These are phyloP conservation scores for Paraphaeosphaeria sporulosa DNA, from an alignment of 2,329 filamentous ascomycete genomes.

Conservation along the genomic window DNA sequence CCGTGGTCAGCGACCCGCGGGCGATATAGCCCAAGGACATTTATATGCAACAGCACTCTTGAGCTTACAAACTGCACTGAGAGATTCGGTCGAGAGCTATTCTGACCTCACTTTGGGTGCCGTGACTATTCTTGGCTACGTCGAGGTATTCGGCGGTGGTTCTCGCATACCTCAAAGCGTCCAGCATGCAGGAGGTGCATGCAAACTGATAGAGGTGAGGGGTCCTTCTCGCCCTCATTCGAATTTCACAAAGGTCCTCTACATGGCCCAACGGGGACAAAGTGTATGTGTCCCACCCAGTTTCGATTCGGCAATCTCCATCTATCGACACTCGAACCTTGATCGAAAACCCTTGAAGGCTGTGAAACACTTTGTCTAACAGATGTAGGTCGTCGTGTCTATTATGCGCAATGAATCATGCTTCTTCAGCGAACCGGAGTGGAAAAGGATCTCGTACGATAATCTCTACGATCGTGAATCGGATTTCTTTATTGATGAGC, in stretches of 20 bases:
- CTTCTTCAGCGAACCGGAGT: slow-evolving; percentile 7
- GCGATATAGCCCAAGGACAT: slow-evolving; percentile 1
- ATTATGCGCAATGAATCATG: slow-evolving; percentile 9
- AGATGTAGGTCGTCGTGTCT: not conserved
- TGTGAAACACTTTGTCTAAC: not conserved
- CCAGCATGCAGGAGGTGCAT: slow-evolving; percentile 15
- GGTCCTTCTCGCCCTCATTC: not conserved
- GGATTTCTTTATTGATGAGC: not conserved
- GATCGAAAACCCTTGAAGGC: too few relatives aligned
- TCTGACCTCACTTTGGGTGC: slow-evolving; percentile 17
- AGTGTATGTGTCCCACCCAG: slow-evolving; percentile 6
- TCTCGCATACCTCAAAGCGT: slow-evolving; percentile 4
- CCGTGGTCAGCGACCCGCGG: not conserved
- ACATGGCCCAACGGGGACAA: not conserved
- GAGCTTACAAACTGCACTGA: slow-evolving; percentile 4
- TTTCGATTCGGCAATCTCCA: too few relatives aligned
- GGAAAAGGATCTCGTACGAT: not conserved
- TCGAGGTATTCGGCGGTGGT: slow-evolving; percentile 17
- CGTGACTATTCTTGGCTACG: slow-evolving; percentile 12
- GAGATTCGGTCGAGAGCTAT: slow-evolving; percentile 12
- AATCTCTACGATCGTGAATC: not conserved
- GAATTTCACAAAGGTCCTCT: slow-evolving; percentile 12
- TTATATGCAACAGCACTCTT: slow-evolving; percentile 11
- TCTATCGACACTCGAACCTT: too few relatives aligned
- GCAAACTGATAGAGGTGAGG: slow-evolving; percentile 8